Conservation (phyloP, 169 alveolate genomes). For the Plasmodium berghei region DNA sequence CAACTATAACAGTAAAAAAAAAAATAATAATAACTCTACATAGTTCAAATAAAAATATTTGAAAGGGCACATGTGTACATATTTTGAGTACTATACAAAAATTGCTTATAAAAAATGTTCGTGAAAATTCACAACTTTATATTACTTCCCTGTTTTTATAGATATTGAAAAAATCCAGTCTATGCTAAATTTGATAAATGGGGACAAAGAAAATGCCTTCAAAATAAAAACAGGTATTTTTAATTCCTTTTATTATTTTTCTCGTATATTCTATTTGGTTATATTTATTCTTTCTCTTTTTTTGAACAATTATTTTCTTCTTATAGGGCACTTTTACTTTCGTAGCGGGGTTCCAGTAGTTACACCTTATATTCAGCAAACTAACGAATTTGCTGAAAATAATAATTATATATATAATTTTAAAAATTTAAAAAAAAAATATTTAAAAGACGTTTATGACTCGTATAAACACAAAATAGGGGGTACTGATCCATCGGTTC, state of each 20-base stretch:
- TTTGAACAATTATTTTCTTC: not conserved
- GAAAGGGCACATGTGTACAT: not conserved
- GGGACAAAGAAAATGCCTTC: constrained; percentile 76
- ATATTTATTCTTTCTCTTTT: not conserved
- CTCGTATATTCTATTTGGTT: not conserved
- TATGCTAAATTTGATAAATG: constrained; percentile 71
- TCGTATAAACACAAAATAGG: constrained; percentile 77
- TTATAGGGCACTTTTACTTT: constrained; percentile 65
- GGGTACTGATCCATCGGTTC: constrained; percentile 76
- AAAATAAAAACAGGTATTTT: constrained; percentile 71
- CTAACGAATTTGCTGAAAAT: constrained; percentile 75
- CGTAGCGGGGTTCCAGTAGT: constrained; percentile 73
- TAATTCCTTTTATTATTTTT: not conserved
- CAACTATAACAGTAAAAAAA: constrained; percentile 65
- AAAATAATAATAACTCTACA: not conserved
- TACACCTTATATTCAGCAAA: constrained; percentile 69
- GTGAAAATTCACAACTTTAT: not conserved
- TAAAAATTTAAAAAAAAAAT: constrained; percentile 56
- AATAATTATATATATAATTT: constrained; percentile 69
- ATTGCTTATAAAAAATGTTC: no score
- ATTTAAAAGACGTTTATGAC: constrained; percentile 68
- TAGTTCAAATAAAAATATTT: not conserved
- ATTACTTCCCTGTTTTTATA: not conserved
- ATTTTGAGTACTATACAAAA: not conserved
- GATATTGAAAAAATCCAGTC: constrained; percentile 76